phyloP scores from a whole-genome alignment of 352 stramenopile genomes.

The Nothophytophthora sp. region DNA sequence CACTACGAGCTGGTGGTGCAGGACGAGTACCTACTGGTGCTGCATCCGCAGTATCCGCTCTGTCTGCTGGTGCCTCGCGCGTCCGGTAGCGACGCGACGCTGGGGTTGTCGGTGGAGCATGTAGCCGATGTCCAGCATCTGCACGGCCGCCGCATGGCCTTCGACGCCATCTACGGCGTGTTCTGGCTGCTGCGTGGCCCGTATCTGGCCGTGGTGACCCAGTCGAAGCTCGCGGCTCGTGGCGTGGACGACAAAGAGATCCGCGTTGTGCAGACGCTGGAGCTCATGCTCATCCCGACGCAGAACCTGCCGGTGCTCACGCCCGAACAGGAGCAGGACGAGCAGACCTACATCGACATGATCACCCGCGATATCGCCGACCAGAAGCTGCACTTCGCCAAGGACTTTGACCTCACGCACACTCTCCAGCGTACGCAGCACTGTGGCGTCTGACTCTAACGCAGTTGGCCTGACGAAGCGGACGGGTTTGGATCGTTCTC shows the following conservation, averaged over 20 bases:
- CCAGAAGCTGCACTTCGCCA: conserved; percentile 74
- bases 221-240: conserved; percentile 56
- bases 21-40: conserved; percentile 67
- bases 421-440: conserved; percentile 63
- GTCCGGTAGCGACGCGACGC: conserved; percentile 24
- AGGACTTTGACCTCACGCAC: conserved; percentile 80
- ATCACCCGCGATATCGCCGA: conserved; percentile 51
- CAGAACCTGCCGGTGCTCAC: conserved; percentile 55
- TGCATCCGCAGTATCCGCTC: conserved; percentile 47
- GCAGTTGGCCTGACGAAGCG: no score
- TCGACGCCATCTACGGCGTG: conserved; percentile 82
- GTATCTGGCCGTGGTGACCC: conserved; percentile 75
- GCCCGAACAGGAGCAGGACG: conserved; percentile 55
- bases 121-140: conserved; percentile 59
- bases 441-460: not conserved
- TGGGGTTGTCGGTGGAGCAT: conserved; percentile 61
- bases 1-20: conserved; percentile 71
- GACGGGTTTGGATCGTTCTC: no score
- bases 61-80: conserved; percentile 54
- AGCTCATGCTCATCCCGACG: conserved; percentile 68
- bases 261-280: conserved; percentile 55
- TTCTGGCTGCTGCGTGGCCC: conserved; percentile 66
- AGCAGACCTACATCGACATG: conserved; percentile 63
- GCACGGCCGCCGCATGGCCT: conserved; percentile 72
- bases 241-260: conserved; percentile 59